Conservation (phyloP, 495 filamentous ascomycete genomes). For the Sporormia fimetaria region DNA sequence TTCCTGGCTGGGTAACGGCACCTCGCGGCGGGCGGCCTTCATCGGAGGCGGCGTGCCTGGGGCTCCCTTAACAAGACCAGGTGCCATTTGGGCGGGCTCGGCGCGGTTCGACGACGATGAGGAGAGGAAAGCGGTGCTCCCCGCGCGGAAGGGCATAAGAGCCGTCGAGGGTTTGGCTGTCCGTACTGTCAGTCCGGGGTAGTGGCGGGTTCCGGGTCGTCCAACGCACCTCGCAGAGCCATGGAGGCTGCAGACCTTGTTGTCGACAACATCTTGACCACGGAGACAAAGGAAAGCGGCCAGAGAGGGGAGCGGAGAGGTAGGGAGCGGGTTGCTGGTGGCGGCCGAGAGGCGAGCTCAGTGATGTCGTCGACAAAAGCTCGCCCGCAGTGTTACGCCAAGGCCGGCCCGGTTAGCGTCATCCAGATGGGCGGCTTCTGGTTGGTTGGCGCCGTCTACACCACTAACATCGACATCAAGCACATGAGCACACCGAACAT, state of each 20-base stretch:
- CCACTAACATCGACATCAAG: too few species aligned
- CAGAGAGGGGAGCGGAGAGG: slow-evolving; percentile 20
- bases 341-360: slow-evolving; percentile 3
- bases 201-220: slow-evolving; percentile 2
- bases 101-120: slow-evolving; percentile 49
- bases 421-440: slow-evolving; percentile 3
- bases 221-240: slow-evolving; percentile 56
- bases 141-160: slow-evolving; percentile 47
- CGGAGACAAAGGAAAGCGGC: slow-evolving; percentile 15
- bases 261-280: slow-evolving; percentile 48
- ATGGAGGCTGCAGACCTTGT: slow-evolving; percentile 53
- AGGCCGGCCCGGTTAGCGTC: slow-evolving; percentile 9
- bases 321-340: slow-evolving; percentile 14
- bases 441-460: slow-evolving; percentile 16
- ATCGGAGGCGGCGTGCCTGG: slow-evolving; percentile 34
- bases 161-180: slow-evolving; percentile 51
- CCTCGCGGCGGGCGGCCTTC: slow-evolving; percentile 54
- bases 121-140: slow-evolving; percentile 44
- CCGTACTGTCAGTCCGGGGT: slow-evolving; percentile 28
- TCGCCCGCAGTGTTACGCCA: slow-evolving; percentile 3
- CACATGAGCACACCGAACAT: too few species aligned
- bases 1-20: slow-evolving; percentile 81
- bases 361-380: slow-evolving; percentile 23
- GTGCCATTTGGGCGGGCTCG: slow-evolving; percentile 29
- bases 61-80: slow-evolving; percentile 30